Conservation (phyloP, 2,329 filamentous ascomycete species). For the Fusarium sarcochroum region DNA sequence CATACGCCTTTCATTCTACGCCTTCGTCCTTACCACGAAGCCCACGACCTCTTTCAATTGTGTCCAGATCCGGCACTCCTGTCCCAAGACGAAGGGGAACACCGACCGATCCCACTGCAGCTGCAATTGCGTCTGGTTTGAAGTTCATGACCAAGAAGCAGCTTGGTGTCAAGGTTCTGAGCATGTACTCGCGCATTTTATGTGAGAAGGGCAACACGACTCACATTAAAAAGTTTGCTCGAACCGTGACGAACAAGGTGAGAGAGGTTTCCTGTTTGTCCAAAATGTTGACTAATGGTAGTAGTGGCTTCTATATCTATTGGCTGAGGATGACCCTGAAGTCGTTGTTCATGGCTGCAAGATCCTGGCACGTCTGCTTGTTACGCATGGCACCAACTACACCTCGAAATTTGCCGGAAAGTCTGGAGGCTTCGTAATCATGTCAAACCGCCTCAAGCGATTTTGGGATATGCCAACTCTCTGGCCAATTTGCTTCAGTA, state of each 20-base stretch:
- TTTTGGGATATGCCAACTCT: constrained; percentile 91
- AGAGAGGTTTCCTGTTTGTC: constrained; percentile 5
- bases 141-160: constrained; percentile 73
- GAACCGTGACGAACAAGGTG: constrained; percentile 95
- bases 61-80: constrained; percentile 59
- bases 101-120: constrained; percentile 53
- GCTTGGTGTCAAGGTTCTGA: constrained; percentile 80
- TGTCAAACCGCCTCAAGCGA: constrained; percentile 83
- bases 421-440: constrained; percentile 88
- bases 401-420: constrained; percentile 87
- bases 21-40: constrained; percentile 65
- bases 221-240: constrained; percentile 88
- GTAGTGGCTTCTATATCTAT: constrained; percentile 90
- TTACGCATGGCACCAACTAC: constrained; percentile 85
- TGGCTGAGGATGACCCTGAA: constrained; percentile 87
- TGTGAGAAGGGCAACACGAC: constrained; percentile 78
- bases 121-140: constrained; percentile 49
- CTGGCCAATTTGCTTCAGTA: constrained; percentile 90
- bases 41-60: constrained; percentile 60
- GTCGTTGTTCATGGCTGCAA: constrained; percentile 85
- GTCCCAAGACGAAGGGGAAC: constrained; percentile 54
- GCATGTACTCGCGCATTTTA: constrained; percentile 82
- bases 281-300: constrained; percentile 26
- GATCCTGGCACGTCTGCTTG: constrained; percentile 85
- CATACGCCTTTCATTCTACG: constrained; percentile 83